A percentile compares a stretch with the other conserved stretches of the same genome.
These are phyloP conservation scores for Eutrema japonicum DNA, from an alignment of 345 rosid species.

Conservation along the genomic window DNA sequence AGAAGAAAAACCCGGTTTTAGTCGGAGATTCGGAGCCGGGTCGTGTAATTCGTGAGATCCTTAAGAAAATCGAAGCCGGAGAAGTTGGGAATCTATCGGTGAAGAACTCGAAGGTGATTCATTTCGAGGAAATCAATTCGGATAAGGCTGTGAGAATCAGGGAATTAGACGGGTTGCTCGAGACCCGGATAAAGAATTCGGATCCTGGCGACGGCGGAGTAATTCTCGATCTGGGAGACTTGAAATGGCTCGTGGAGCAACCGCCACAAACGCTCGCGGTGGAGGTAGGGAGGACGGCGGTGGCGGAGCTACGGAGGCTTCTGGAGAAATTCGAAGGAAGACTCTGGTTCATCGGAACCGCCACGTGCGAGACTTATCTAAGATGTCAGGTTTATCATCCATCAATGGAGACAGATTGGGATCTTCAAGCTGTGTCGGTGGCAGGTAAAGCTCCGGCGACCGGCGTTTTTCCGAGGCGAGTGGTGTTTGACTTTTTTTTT, in stretches of 20 bases:
- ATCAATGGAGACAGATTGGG: conserved; percentile 91
- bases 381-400: conserved; percentile 96
- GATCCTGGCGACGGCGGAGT: conserved; percentile 47
- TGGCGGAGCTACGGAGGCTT: conserved; percentile 71
- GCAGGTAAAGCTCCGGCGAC: conserved; percentile 69
- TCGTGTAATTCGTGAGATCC: conserved; percentile 65
- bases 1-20: conserved; percentile 84
- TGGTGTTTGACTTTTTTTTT: conserved; percentile 28
- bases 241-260: conserved; percentile 90
- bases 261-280: conserved; percentile 34
- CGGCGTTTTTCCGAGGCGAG: conserved; percentile 67
- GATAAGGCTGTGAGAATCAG: conserved; percentile 58
- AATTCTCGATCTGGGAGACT: conserved; percentile 84
- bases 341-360: conserved; percentile 89
- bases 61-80: conserved; percentile 62
- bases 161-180: conserved; percentile 61
- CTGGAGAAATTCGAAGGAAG: conserved; percentile 56
- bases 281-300: conserved; percentile 56
- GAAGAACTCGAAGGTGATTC: conserved; percentile 63
- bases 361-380: conserved; percentile 94
- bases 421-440: conserved; percentile 91
- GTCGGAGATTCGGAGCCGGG: conserved; percentile 91
- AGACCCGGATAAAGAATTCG: conserved; percentile 50
- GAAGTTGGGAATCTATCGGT: conserved; percentile 55
- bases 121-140: conserved; percentile 59